Conservation (phyloP, 106 monocot species). For the Apostasia ramifera region DNA sequence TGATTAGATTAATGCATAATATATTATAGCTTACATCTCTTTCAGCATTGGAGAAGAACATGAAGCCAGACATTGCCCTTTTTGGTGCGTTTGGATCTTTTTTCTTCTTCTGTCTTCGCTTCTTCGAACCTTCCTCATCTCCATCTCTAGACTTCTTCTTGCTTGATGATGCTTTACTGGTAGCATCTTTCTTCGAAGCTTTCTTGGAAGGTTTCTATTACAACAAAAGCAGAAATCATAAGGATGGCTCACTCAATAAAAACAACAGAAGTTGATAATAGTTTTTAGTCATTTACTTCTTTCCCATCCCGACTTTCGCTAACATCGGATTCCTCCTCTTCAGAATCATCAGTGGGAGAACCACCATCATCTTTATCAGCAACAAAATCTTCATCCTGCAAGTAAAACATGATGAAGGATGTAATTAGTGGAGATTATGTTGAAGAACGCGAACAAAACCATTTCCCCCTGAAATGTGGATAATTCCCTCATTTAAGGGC, state of each 20-base stretch:
- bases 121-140: constrained; percentile 79
- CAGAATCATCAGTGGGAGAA: constrained; percentile 93
- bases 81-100: constrained; percentile 99
- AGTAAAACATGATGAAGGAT: neutral
- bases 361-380: constrained; percentile 94
- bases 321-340: constrained; percentile 75
- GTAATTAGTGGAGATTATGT: neutral
- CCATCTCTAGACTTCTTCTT: constrained; percentile 63
- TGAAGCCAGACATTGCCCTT: constrained; percentile 91
- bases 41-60: constrained; percentile 96
- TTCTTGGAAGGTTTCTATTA: constrained; percentile 64
- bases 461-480: too few species aligned
- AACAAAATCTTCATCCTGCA: constrained; percentile 99
- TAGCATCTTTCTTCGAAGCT: constrained; percentile 60
- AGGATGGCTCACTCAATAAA: neutral
- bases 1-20: neutral
- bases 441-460: too few species aligned
- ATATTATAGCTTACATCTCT: constrained; percentile 53
- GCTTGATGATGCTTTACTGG: constrained; percentile 37
- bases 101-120: constrained; percentile 74
- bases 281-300: constrained; percentile 23
- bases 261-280: neutral
- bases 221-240: neutral
- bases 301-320: constrained; percentile 79
- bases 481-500: too few species aligned